A percentile compares a stretch with the other conserved stretches of the same genome.
Conservation (phyloP, 1,139 yeast genomes). For the Debaryomycetaceae sp. region DNA sequence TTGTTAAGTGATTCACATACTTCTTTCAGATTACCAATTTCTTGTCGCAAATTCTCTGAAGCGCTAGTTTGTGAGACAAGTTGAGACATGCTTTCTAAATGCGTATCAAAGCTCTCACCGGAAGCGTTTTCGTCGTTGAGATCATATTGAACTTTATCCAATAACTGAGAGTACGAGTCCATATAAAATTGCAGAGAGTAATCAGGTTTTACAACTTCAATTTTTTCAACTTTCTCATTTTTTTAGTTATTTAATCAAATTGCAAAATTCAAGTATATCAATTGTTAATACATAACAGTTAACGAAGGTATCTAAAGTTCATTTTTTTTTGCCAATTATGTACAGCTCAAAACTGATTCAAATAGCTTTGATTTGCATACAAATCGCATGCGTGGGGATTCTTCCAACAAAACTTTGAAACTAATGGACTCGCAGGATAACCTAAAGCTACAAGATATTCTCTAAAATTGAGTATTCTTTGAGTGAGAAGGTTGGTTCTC, state of each 20-base stretch:
- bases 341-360: constrained; percentile 6
- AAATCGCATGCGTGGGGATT: constrained; percentile 43
- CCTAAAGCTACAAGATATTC: constrained; percentile 42
- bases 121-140: not conserved
- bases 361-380: constrained; percentile 12
- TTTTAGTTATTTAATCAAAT: no score
- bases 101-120: not conserved
- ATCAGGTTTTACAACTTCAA: not conserved
- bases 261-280: no score
- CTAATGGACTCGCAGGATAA: constrained; percentile 35
- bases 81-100: constrained; percentile 2
- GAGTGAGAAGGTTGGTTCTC: constrained; percentile 32
- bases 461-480: constrained; percentile 41
- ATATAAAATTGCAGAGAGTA: not conserved
- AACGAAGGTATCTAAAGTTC: no score
- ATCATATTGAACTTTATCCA: not conserved
- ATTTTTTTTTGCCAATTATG: no score
- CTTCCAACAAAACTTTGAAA: constrained; percentile 37
- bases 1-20: constrained; percentile 1
- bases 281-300: no score
- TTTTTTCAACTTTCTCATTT: no score
- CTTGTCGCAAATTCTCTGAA: constrained; percentile 3
- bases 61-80: constrained; percentile 3
- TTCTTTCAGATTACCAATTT: constrained; percentile 1
- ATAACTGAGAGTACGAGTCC: not conserved